Evolutionary conservation across 352 stramenopile species (phyloP).

Genomic region (Phytophthora palmivora): DNA sequence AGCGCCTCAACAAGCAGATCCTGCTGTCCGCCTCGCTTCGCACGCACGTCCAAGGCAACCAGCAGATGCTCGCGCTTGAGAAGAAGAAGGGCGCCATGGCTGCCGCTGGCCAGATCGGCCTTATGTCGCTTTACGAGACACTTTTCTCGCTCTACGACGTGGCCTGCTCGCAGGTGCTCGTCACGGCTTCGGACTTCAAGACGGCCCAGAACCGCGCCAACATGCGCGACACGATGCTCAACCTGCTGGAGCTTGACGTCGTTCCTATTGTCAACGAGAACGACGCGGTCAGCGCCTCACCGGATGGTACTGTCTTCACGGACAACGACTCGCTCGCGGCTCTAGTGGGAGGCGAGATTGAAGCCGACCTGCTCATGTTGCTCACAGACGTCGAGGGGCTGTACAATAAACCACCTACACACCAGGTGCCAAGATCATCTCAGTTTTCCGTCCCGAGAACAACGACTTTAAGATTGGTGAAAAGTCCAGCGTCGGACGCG

Average conservation of each 20-base stretch:
- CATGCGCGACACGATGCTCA: slow-evolving; percentile 90
- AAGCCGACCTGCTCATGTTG: slow-evolving; percentile 94
- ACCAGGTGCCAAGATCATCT: slow-evolving; percentile 82
- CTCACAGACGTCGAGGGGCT: slow-evolving; percentile 98
- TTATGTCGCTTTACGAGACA: slow-evolving; percentile 98
- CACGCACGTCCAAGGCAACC: slow-evolving; percentile 88
- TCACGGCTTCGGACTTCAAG: slow-evolving; percentile 86
- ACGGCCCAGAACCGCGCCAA: slow-evolving; percentile 85
- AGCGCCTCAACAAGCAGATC: slow-evolving; percentile 94
- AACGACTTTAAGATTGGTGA: slow-evolving; percentile 77
- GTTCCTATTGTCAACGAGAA: slow-evolving; percentile 99
- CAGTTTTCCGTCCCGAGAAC: slow-evolving; percentile 68
- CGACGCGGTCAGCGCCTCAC: slow-evolving; percentile 93
- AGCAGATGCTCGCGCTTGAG: slow-evolving; percentile 91
- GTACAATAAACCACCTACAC: slow-evolving; percentile 90
- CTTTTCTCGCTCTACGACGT: slow-evolving; percentile 96
- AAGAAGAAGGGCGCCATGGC: slow-evolving; percentile 89
- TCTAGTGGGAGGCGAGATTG: slow-evolving; percentile 90
- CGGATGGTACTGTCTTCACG: slow-evolving; percentile 90
- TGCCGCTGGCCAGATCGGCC: slow-evolving; percentile 95
- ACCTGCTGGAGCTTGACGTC: slow-evolving; percentile 95
- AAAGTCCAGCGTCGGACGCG: slow-evolving; percentile 87
- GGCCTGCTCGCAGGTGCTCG: slow-evolving; percentile 92
- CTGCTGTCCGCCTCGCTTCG: slow-evolving; percentile 87
- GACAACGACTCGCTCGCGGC: slow-evolving; percentile 97